Percentiles rank a stretch among this genome's conserved stretches.
phyloP scores from a whole-genome alignment of 2,329 filamentous ascomycete species.

The Phyllosticta paracitricarpa region DNA sequence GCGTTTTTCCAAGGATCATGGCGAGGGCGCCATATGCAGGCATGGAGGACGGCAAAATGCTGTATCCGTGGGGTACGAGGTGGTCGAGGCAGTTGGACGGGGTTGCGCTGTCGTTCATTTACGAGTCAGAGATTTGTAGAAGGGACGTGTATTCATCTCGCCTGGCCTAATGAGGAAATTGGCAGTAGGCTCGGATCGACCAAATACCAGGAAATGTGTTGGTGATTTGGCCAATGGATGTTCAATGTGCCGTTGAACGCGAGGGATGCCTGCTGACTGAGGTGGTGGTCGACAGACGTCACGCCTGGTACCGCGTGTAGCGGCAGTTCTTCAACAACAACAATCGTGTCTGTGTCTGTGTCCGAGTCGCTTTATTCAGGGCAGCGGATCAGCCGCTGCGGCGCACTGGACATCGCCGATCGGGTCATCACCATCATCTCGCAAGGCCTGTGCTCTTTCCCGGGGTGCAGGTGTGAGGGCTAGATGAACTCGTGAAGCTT shows the following conservation, averaged over 20 bases:
- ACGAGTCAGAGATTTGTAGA: neutral
- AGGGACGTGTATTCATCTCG: neutral
- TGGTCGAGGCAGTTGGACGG: neutral
- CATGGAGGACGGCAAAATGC: neutral
- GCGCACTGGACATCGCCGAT: neutral
- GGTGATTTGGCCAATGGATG: neutral
- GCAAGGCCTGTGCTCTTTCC: neutral
- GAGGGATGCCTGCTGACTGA: neutral
- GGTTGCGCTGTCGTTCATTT: neutral
- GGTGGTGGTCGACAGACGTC: neutral
- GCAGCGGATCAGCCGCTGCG: neutral
- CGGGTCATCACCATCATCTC: neutral
- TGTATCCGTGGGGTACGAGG: neutral
- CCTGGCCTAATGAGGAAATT: neutral
- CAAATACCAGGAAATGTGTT: neutral
- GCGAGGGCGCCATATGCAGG: neutral
- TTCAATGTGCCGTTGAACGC: neutral
- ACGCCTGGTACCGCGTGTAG: neutral
- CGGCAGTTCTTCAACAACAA: no score
- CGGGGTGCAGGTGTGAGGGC: neutral
- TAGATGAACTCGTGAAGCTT: neutral
- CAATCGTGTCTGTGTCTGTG: no score
- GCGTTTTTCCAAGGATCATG: conserved; percentile 1
- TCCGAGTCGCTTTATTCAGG: neutral
- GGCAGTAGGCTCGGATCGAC: neutral